phyloP scores from a whole-genome alignment of 2,329 filamentous ascomycete genomes.

The Aspergillus sergii region DNA sequence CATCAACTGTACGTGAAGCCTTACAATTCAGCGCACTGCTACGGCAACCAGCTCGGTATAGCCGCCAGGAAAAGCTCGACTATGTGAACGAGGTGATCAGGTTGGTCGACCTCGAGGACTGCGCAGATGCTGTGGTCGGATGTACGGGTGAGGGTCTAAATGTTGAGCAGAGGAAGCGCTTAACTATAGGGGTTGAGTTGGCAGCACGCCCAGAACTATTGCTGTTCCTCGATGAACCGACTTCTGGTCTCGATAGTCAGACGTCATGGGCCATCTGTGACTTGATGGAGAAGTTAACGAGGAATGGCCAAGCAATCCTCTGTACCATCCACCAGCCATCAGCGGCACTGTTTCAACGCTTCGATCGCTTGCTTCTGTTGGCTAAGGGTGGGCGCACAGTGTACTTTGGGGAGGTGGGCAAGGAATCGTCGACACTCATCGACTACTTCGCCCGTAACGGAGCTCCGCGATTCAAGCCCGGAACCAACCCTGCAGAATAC shows the following conservation, averaged over 20 bases:
- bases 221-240: constrained; percentile 89
- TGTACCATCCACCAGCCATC: constrained; percentile 94
- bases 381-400: constrained; percentile 65
- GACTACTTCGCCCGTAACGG: constrained; percentile 67
- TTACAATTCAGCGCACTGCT: constrained; percentile 80
- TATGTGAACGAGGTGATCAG: constrained; percentile 72
- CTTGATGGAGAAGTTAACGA: constrained; percentile 81
- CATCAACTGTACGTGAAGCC: constrained; percentile 80
- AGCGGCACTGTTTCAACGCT: constrained; percentile 86
- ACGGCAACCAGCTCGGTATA: constrained; percentile 71
- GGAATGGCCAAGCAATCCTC: constrained; percentile 82
- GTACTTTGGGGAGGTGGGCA: constrained; percentile 66
- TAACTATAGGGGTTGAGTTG: constrained; percentile 92
- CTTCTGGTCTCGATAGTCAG: constrained; percentile 85
- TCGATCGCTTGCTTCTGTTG: constrained; percentile 63
- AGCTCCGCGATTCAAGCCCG: constrained; percentile 51
- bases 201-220: constrained; percentile 84
- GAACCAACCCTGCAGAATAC: constrained; percentile 69
- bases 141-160: constrained; percentile 48
- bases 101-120: constrained; percentile 80
- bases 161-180: constrained; percentile 66
- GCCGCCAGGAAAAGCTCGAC: constrained; percentile 71
- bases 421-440: constrained; percentile 56
- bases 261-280: constrained; percentile 87
- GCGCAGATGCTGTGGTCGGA: constrained; percentile 84